Percentiles rank a stretch among this genome's conserved stretches.
Evolutionary conservation across 2,329 filamentous ascomycete species (phyloP).

Genomic region (Zasmidium citrigriseum): DNA sequence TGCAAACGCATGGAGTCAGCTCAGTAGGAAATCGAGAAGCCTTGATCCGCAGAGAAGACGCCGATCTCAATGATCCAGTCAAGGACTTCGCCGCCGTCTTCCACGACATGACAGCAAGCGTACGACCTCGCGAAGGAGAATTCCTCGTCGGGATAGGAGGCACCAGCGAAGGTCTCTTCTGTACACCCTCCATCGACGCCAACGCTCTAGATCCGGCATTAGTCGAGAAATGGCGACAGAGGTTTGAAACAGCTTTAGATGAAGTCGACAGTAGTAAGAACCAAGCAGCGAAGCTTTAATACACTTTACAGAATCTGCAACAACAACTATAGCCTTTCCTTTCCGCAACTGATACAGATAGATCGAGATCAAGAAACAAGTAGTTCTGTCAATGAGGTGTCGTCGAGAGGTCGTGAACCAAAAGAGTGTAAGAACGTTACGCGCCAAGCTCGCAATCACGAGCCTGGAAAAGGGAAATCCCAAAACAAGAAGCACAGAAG

Average conservation of each 20-base stretch:
- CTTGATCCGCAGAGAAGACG: conserved; percentile 33
- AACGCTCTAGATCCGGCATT: conserved; percentile 31
- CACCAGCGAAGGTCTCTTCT: conserved; percentile 39
- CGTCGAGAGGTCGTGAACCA: conserved; percentile 8
- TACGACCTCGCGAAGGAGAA: conserved; percentile 48
- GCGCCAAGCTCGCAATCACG: conserved; percentile 4
- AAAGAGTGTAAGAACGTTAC: conserved; percentile 9
- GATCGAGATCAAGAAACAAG: no score
- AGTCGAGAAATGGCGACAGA: conserved; percentile 29
- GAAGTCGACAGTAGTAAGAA: conserved; percentile 13
- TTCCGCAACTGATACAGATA: no score
- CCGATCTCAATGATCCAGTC: conserved; percentile 27
- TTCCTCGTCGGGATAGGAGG: conserved; percentile 47
- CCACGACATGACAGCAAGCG: conserved; percentile 37
- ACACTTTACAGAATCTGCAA: neutral
- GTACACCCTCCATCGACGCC: conserved; percentile 39
- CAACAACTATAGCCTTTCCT: neutral
- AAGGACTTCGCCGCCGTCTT: conserved; percentile 46
- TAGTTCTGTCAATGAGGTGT: neutral
- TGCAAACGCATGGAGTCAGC: conserved; percentile 49
- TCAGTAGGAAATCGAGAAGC: conserved; percentile 42
- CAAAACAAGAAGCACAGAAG: conserved; percentile 1
- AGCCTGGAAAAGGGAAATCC: neutral
- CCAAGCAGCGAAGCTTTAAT: neutral
- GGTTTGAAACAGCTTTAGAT: conserved; percentile 27